A percentile compares a stretch with the other conserved stretches of the same genome.
These are phyloP conservation scores for Zymoseptoria tritici DNA, from an alignment of 2,329 filamentous ascomycete genomes.

Conservation along the genomic window DNA sequence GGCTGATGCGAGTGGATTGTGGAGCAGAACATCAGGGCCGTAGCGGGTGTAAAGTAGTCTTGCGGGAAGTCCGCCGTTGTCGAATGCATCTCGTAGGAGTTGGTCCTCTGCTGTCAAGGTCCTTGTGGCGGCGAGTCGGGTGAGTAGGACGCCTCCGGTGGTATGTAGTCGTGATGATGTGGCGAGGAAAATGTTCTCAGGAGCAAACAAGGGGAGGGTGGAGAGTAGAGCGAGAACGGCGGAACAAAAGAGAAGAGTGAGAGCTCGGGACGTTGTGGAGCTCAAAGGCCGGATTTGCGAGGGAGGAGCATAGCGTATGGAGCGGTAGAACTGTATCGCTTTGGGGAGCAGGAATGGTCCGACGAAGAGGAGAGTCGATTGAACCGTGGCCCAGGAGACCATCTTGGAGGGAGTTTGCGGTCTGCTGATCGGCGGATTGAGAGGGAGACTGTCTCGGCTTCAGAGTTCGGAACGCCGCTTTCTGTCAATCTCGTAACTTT, in stretches of 20 bases:
- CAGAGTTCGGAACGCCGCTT: too few species aligned
- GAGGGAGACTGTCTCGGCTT: too few species aligned
- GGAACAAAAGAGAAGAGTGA: constrained; percentile 53
- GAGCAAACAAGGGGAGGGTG: constrained; percentile 59
- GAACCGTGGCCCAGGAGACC: constrained; percentile 24
- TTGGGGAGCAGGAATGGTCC: constrained; percentile 66
- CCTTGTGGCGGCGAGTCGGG: constrained; percentile 57
- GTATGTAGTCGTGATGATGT: constrained; percentile 70
- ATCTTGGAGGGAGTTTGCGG: background rate
- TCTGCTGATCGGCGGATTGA: too few species aligned
- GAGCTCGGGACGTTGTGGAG: constrained; percentile 46
- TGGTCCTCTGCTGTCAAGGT: constrained; percentile 56
- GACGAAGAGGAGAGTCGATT: constrained; percentile 47
- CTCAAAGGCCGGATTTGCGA: constrained; percentile 45
- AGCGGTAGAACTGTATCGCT: constrained; percentile 57
- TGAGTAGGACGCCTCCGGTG: constrained; percentile 76
- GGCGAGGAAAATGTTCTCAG: constrained; percentile 79
- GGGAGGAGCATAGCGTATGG: constrained; percentile 37
- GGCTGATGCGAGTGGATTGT: constrained; percentile 68
- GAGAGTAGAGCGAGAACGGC: constrained; percentile 49
- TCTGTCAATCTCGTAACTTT: too few species aligned
- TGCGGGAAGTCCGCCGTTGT: constrained; percentile 54
- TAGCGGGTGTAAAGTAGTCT: constrained; percentile 76
- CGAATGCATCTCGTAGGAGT: constrained; percentile 59
- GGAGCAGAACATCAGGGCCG: constrained; percentile 64